Conservation (phyloP, 73 alveolate genomes). For the Paramecium sonneborni region DNA sequence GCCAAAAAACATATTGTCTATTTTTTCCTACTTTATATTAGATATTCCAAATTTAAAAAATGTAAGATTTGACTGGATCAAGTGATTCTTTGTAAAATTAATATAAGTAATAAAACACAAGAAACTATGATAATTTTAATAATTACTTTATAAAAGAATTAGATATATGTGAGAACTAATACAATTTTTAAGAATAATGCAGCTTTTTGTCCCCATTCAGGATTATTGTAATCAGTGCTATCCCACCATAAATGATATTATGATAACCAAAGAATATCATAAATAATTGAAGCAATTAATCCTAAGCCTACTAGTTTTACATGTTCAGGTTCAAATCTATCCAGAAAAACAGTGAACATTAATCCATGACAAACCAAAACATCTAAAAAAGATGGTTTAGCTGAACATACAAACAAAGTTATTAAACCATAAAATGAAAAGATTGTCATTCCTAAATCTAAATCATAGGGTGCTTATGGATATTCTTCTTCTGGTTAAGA, state of each 20-base stretch:
- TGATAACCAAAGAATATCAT: conserved; percentile 36
- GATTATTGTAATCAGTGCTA: conserved; percentile 32
- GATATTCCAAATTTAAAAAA: conserved; percentile 19
- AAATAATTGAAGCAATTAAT: not conserved
- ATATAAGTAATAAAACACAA: conserved; percentile 45
- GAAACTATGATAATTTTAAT: conserved; percentile 20
- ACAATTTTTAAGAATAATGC: not conserved
- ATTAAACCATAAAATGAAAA: not conserved
- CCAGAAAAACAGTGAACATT: not conserved
- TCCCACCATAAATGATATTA: conserved; percentile 57
- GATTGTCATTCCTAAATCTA: conserved; percentile 12
- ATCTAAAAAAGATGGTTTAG: conserved; percentile 54
- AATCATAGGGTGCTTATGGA: not conserved
- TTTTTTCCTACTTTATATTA: conserved; percentile 35
- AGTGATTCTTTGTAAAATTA: conserved; percentile 24
- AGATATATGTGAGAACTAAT: conserved; percentile 7
- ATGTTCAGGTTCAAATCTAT: conserved; percentile 47
- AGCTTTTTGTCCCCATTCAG: conserved; percentile 45
- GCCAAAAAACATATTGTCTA: not conserved
- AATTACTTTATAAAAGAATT: conserved; percentile 22
- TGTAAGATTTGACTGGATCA: conserved; percentile 32
- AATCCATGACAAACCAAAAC: conserved; percentile 32
- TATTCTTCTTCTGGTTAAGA: not conserved
- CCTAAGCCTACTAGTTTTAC: conserved; percentile 34
- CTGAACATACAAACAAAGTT: conserved; percentile 37